Evolutionary conservation across 345 rosid genomes (phyloP), one percentile per base, ranked within the genome.

Genomic region (Limnanthes douglasii): DNA sequence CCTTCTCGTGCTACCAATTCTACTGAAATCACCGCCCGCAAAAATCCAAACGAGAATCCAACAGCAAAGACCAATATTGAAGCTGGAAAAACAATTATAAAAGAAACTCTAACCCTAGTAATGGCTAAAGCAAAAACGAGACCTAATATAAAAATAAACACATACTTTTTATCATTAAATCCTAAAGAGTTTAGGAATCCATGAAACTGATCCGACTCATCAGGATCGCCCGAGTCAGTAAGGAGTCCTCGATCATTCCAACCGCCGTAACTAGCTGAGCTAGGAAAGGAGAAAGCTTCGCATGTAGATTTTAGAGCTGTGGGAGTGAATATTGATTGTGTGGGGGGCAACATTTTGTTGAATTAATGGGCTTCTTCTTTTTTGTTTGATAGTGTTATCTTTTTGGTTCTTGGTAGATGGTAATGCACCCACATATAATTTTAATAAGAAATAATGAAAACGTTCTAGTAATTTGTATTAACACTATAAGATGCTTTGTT

Each of bases 61-160:
- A n/a, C n/a, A n/a, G n/a, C n/a, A n/a, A n/a, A n/a, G n/a, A n/a
- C n/a, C n/a, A n/a, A n/a, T n/a, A n/a, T n/a, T n/a, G n/a, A n/a
- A n/a, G n/a, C n/a, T n/a, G n/a, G n/a, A n/a, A n/a, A n/a, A n/a
- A n/a, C n/a, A n/a, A 68, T 18, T 47, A 77, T 46, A 3, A 66
- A 54, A 10, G 71, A 73, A 31, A 77, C 58, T 44, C 67, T 67
- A 20, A 73, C 69, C 46, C 78, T 62, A 33, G 64, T 56, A 47
- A 77, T 37, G 5, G 71, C 64, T 27, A 73, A 57, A 39, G 82
- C 82, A 36, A 66, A 64, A 11, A 70, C 46, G 25, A 67, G 13
- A 12, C 82, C 88, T 37, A 58, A 34, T 8, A 65, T 18, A 37
- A 77, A 73, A 45, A 62, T 39, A 44, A 73, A 52, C 17, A 61